Evolutionary conservation across 768 basidiomycete species (phyloP), one percentile per base, ranked within the genome.

Genomic region (Mycena floridula): DNA sequence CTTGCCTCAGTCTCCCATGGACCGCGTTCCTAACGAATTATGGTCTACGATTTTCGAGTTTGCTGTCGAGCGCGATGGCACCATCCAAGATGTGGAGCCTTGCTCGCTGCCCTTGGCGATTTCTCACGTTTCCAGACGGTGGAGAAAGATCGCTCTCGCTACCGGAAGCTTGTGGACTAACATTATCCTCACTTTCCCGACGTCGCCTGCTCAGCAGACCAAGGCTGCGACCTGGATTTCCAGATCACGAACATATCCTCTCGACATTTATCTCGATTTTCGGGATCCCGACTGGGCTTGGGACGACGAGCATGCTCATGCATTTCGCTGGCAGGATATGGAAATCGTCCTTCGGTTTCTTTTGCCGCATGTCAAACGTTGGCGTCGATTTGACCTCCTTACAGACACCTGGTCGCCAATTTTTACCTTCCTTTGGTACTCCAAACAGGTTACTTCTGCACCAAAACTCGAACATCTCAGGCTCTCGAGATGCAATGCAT

Each of bases 381-480:
- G 79, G 76, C 60, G 62, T 35, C 60, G 47, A 11, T 40, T 81
- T 37, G 70, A 74, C 39, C 62, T 82, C n/a, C 58, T 76, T 39
- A 69, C 76, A 1, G 80, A 82, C 49, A 82, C 76, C 4, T 82
- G 80, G 78, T 63, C 66, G 2, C 79, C 80, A 8, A 72, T 81
- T 11, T 73, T 70, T 51, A 62, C 68, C 7, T 78, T 81, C 51
- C 67, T 81, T 8, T 64, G 60, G 27, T 63, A 59, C 43, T 69
- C 73, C 4, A 58, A 55, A 9, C 43, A 56, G 7, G 56, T 67
- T 22, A 54, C 57, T 5, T 52, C 62, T 1, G 59, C 63, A 0
- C 70, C 72, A 1, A 50, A 58, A 16, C 59, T 81, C 5, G 60
- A 68, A 44, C 53, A 54, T 2, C 53, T 81, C 25, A 64, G 64